Conservation (phyloP, 2,329 filamentous ascomycete genomes). For the Aspergillus neoniger region DNA sequence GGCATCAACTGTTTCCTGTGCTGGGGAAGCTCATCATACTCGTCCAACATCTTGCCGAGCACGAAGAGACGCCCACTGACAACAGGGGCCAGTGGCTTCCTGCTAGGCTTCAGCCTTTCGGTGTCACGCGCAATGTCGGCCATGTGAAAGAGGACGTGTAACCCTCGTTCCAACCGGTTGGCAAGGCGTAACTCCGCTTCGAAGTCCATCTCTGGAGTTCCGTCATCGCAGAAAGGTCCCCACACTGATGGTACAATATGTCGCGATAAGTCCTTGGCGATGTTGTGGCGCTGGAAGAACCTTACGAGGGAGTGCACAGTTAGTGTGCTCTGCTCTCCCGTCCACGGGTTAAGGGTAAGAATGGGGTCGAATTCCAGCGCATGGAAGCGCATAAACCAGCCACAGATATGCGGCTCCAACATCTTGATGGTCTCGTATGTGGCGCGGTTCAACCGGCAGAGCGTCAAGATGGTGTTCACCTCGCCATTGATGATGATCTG, state of each 20-base stretch:
- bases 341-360: conserved; percentile 44
- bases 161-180: conserved; percentile 28
- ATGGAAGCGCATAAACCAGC: conserved; percentile 38
- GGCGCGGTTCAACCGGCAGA: conserved; percentile 30
- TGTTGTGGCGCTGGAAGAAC: conserved; percentile 26
- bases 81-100: conserved; percentile 14
- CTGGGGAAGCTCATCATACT: conserved; percentile 23
- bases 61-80: conserved; percentile 21
- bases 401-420: conserved; percentile 30
- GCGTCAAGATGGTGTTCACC: conserved; percentile 22
- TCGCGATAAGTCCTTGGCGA: conserved; percentile 23
- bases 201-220: conserved; percentile 27
- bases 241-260: conserved; percentile 32
- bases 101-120: conserved; percentile 16
- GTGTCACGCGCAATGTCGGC: conserved; percentile 27
- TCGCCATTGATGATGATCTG: conserved; percentile 32
- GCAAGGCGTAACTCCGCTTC: conserved; percentile 29
- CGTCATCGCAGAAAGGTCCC: conserved; percentile 29
- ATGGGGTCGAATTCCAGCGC: conserved; percentile 62
- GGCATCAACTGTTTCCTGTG: conserved; percentile 15
- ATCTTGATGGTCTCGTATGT: conserved; percentile 30
- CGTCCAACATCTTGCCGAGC: conserved; percentile 20
- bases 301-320: conserved; percentile 27
- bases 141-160: conserved; percentile 34
- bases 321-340: conserved; percentile 23